phyloP scores from a whole-genome alignment of 2,329 filamentous ascomycete genomes.

The Teratosphaeria epicoccoides region DNA sequence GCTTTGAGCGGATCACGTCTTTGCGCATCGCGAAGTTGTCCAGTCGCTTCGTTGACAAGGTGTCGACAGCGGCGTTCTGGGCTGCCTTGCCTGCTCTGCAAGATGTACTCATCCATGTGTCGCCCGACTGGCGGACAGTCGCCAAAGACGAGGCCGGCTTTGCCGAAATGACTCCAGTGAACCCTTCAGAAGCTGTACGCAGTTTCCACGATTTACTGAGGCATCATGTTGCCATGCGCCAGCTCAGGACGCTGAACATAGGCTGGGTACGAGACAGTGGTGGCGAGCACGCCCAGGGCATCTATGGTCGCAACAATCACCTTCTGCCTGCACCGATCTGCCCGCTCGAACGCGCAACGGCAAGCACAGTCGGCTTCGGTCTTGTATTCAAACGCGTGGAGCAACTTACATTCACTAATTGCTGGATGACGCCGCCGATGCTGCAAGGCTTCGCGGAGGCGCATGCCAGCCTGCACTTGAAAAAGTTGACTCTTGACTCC shows the following conservation, averaged over 20 bases:
- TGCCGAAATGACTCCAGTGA: slow-evolving; percentile 39
- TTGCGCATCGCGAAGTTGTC: slow-evolving; percentile 56
- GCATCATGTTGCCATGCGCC: slow-evolving; percentile 36
- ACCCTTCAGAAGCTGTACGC: slow-evolving; percentile 42
- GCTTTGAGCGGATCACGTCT: slow-evolving; percentile 45
- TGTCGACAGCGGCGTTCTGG: slow-evolving; percentile 54
- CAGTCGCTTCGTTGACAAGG: slow-evolving; percentile 46
- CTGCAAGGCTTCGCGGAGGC: slow-evolving; percentile 42
- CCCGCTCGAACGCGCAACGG: slow-evolving; percentile 12
- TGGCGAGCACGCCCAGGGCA: slow-evolving; percentile 54
- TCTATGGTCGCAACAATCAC: slow-evolving; percentile 51
- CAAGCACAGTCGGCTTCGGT: slow-evolving; percentile 4
- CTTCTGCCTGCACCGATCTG: slow-evolving; percentile 52
- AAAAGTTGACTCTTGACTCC: slow-evolving; percentile 49
- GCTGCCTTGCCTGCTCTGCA: slow-evolving; percentile 43
- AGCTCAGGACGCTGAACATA: slow-evolving; percentile 42
- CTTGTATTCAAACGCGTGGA: slow-evolving; percentile 45
- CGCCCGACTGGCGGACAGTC: slow-evolving; percentile 56
- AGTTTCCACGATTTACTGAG: slow-evolving; percentile 44
- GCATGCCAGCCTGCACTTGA: slow-evolving; percentile 39
- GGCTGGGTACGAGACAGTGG: slow-evolving; percentile 51
- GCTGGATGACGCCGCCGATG: slow-evolving; percentile 53
- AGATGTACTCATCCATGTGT: slow-evolving; percentile 48
- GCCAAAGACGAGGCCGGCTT: slow-evolving; percentile 42
- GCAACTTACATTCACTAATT: slow-evolving; percentile 55